Conservation (phyloP, 768 basidiomycete genomes). For the Dioszegia crocea region DNA sequence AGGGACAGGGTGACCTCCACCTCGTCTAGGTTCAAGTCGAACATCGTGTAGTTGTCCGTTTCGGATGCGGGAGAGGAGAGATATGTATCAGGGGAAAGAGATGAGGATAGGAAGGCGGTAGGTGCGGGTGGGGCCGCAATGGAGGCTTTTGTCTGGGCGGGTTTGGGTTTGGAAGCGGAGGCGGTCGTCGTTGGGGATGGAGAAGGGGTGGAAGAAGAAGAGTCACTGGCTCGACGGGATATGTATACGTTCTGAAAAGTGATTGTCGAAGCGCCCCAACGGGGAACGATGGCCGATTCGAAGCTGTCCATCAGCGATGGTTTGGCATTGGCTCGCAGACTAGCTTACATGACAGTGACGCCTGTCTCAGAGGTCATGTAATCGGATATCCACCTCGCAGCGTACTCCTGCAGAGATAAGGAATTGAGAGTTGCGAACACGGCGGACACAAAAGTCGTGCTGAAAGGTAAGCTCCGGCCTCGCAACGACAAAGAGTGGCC, state of each 20-base stretch:
- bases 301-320: constrained; percentile 53
- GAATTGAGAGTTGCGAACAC: constrained; percentile 86
- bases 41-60: constrained; percentile 72
- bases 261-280: constrained; percentile 91
- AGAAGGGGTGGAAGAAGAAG: constrained; percentile 49
- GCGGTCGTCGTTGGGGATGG: neutral
- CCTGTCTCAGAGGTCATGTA: constrained; percentile 92
- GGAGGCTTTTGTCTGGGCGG: constrained; percentile 16
- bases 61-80: constrained; percentile 25
- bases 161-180: neutral
- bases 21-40: constrained; percentile 87
- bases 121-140: constrained; percentile 34
- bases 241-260: constrained; percentile 97
- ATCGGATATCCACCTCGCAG: constrained; percentile 82
- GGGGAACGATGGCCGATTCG: constrained; percentile 95
- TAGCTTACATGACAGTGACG: constrained; percentile 67
- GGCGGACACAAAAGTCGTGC: constrained; percentile 93
- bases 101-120: constrained; percentile 35
- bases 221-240: constrained; percentile 65
- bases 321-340: neutral
- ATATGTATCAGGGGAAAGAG: constrained; percentile 34
- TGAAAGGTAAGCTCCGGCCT: constrained; percentile 11
- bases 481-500: too few species aligned
- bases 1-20: constrained; percentile 92
- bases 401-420: constrained; percentile 62